Evolutionary conservation across 2,329 filamentous ascomycete species (phyloP).

Genomic region (Sphaceloma murrayae): DNA sequence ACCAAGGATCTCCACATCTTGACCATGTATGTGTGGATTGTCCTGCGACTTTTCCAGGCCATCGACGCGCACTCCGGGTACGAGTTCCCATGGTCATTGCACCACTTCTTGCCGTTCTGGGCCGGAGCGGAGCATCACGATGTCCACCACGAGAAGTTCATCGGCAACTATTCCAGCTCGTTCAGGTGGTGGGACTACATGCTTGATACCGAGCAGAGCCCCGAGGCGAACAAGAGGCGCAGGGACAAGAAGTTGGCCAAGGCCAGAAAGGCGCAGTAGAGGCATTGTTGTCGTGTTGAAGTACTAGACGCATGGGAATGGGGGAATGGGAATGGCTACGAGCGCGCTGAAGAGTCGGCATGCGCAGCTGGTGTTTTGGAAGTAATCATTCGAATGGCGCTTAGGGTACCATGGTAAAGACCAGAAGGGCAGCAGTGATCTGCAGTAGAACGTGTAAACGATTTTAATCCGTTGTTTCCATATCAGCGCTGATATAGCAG

Average conservation of each 20-base stretch:
- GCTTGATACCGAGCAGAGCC: slow-evolving; percentile 85
- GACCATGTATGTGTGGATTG: slow-evolving; percentile 97
- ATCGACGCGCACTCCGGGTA: slow-evolving; percentile 97
- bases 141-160: slow-evolving; percentile 94
- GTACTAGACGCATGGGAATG: neutral
- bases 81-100: slow-evolving; percentile 95
- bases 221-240: slow-evolving; percentile 75
- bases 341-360: neutral
- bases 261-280: slow-evolving; percentile 59
- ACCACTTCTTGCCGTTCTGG: slow-evolving; percentile 96
- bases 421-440: too few species aligned
- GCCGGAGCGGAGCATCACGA: slow-evolving; percentile 95
- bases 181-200: slow-evolving; percentile 99
- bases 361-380: too few species aligned
- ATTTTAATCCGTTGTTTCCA: too few species aligned
- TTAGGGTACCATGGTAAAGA: too few species aligned
- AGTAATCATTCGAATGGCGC: too few species aligned
- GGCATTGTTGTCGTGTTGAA: neutral
- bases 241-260: slow-evolving; percentile 67
- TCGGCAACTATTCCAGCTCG: slow-evolving; percentile 94
- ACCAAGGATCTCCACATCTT: slow-evolving; percentile 85
- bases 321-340: too few species aligned
- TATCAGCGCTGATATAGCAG: too few species aligned
- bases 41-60: slow-evolving; percentile 86
- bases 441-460: too few species aligned